These are phyloP conservation scores for Coemansia asiatica DNA, from an alignment of 192 early-diverging fungal species.

Conservation along the genomic window DNA sequence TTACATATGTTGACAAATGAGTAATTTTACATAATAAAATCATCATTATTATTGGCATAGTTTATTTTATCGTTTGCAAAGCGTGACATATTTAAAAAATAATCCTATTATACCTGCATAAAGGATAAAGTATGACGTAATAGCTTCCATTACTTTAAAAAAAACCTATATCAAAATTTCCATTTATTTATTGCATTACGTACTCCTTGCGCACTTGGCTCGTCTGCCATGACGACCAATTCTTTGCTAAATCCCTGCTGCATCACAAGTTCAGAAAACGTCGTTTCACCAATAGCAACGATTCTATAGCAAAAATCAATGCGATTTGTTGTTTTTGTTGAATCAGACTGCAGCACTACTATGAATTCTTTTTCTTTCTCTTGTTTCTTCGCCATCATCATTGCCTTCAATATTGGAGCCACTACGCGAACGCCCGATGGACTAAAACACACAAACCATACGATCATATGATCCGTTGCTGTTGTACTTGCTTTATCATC, in stretches of 20 bases:
- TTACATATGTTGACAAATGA: no score
- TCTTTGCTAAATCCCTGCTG: constrained; percentile 5
- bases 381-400: constrained; percentile 12
- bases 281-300: constrained; percentile 43
- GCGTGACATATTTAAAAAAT: no score
- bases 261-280: constrained; percentile 23
- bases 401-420: constrained; percentile 16
- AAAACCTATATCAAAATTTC: not conserved
- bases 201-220: constrained; percentile 29
- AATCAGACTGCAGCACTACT: not conserved
- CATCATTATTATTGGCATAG: no score
- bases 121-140: not conserved
- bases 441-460: constrained; percentile 51
- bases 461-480: not conserved
- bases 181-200: constrained; percentile 11
- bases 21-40: no score
- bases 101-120: not conserved
- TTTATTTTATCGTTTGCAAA: no score
- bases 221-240: constrained; percentile 14
- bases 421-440: constrained; percentile 49
- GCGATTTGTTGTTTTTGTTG: not conserved
- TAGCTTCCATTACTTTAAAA: no score
- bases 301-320: constrained; percentile 13
- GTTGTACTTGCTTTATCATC: not conserved
- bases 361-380: no score